Conservation (phyloP, 371 early-diverging fungal species). For the Mucor irregularis region DNA sequence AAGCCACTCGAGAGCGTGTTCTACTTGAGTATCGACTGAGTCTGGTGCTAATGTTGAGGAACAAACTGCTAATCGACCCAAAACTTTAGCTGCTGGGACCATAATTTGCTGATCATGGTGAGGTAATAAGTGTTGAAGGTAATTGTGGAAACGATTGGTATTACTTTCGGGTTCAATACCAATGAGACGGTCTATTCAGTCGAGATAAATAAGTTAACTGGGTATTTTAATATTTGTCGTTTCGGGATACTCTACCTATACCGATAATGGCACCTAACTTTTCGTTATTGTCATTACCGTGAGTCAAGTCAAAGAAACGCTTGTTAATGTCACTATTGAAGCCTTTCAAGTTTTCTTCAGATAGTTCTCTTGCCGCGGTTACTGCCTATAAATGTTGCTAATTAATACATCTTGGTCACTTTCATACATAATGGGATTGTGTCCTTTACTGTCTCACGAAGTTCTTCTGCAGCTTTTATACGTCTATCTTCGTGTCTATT, state of each 20-base stretch:
- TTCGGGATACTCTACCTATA: conserved; percentile 53
- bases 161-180: conserved; percentile 87
- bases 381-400: conserved; percentile 53
- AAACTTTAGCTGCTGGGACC: conserved; percentile 78
- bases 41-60: conserved; percentile 83
- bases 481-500: conserved; percentile 57
- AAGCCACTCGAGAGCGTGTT: conserved; percentile 88
- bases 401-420: too few relatives aligned
- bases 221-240: neutral
- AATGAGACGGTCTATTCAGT: conserved; percentile 76
- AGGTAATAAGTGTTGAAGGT: conserved; percentile 81
- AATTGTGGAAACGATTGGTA: conserved; percentile 87
- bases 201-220: neutral
- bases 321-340: conserved; percentile 76
- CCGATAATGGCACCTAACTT: conserved; percentile 77
- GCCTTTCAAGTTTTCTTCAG: conserved; percentile 66
- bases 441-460: conserved; percentile 49
- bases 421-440: too few relatives aligned
- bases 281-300: conserved; percentile 66
- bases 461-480: conserved; percentile 60
- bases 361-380: conserved; percentile 64
- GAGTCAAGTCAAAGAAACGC: conserved; percentile 73
- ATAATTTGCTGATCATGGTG: conserved; percentile 84
- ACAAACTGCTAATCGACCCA: conserved; percentile 78
- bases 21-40: conserved; percentile 86